Evolutionary conservation across 768 basidiomycete species (phyloP).

Genomic region (Suillus alpinus): DNA sequence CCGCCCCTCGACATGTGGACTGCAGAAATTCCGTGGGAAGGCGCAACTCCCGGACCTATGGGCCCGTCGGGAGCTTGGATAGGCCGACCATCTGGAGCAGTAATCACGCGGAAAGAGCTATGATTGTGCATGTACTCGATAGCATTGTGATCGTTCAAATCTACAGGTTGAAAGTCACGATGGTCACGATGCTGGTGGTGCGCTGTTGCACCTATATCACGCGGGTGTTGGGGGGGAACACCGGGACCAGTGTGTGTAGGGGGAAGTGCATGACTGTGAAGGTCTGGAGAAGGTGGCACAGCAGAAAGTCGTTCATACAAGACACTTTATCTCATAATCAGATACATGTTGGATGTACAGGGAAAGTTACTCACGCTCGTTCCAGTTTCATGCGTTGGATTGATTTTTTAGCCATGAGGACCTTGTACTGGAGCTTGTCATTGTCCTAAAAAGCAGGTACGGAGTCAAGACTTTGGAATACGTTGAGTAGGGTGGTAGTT

Average conservation of each 20-base stretch:
- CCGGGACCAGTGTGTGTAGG: constrained; percentile 33
- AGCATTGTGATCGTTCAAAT: constrained; percentile 46
- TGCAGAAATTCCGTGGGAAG: constrained; percentile 36
- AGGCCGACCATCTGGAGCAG: constrained; percentile 48
- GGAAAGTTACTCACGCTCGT: constrained; percentile 64
- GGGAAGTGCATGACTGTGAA: constrained; percentile 39
- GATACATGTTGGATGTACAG: constrained; percentile 7
- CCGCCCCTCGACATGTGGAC: constrained; percentile 43
- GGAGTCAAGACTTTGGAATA: constrained; percentile 6
- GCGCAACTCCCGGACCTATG: constrained; percentile 37
- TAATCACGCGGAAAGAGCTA: constrained; percentile 44
- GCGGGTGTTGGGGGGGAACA: constrained; percentile 33
- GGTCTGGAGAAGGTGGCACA: constrained; percentile 54
- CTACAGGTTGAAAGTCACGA: constrained; percentile 37
- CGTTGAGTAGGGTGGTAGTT: not conserved
- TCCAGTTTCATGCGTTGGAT: constrained; percentile 88
- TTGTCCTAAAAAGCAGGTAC: constrained; percentile 59
- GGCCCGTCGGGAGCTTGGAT: constrained; percentile 49
- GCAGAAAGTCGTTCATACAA: constrained; percentile 75
- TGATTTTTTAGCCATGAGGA: constrained; percentile 73
- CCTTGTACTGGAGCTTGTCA: constrained; percentile 82
- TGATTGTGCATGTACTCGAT: constrained; percentile 51
- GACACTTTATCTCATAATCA: constrained; percentile 46
- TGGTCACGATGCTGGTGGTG: constrained; percentile 32
- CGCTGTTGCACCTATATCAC: constrained; percentile 14